Base-by-base conservation (phyloP, 1,139 yeast genomes). In the Suhomyces kunorum region DNA sequence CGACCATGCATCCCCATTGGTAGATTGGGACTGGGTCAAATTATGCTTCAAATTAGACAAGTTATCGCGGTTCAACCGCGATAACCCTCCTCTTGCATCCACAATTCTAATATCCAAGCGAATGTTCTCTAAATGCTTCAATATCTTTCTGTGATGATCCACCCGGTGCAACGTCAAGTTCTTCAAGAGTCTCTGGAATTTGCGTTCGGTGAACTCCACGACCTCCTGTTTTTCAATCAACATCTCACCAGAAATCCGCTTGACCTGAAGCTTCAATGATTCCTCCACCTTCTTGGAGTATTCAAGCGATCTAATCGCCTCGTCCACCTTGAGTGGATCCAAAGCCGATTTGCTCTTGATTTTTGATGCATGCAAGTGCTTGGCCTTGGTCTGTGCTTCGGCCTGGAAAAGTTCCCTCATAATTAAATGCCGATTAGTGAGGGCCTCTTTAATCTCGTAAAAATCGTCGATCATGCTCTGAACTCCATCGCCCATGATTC, bases 341-440 rank as follows among this genome's bases (percentile, higher is more conserved):
- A 88, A 81, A 37, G 87, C 80, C 17, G 89, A 70, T 49, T 83
- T 85, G 45, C 78, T 81, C 54, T 87, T 84, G 40, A 90, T 73
- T 51, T 83, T 83, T 20, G 85, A 78, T 1, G 95, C 95, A 11
- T 79, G 75, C 37, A 80, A 76, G 53, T 87, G 95, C 54, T 81
- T 86, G 19, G 79, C 63, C 51, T 77, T 79, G 2, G 96, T 80
- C 45, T 74, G 79, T 5, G 81, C 78, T 56, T 90, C 95, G 1
- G 97, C 94, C 53, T 80, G 86, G 18, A 79, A 58, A 38, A 88
- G 69, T 50, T 94, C 98, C 42, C 97, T 74, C 96, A 92, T 92
- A 34, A 92, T 66, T 42, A 92, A 70, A 61, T 94, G 96, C 42
- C 98, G 75, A 61, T 90, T 90, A 0, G 98, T 94, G 42, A 92